Conservation (phyloP, 73 alveolate species). For the Paramecium tetraurelia region DNA sequence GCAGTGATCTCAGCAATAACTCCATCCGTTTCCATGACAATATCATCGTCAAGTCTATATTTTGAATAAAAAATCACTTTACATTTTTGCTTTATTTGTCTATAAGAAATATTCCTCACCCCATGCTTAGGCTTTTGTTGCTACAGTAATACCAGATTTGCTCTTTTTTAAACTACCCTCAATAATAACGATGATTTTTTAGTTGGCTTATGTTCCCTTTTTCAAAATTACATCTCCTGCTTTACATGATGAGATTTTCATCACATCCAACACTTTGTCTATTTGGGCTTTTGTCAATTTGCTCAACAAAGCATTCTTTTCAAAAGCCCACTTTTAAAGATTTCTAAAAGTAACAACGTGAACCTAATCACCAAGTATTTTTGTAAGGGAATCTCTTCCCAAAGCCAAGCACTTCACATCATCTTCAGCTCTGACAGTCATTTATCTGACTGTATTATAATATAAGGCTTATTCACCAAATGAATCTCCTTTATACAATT, state of each 20-base stretch:
- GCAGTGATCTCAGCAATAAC: conserved; percentile 61
- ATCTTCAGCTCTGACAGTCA: conserved; percentile 59
- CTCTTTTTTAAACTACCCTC: conserved; percentile 56
- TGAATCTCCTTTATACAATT: conserved; percentile 39
- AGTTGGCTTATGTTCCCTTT: conserved; percentile 59
- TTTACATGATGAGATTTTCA: conserved; percentile 54
- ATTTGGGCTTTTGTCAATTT: conserved; percentile 52
- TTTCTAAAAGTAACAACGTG: conserved; percentile 62
- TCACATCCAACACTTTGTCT: conserved; percentile 59
- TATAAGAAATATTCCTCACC: conserved; percentile 58
- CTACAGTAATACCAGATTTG: conserved; percentile 56
- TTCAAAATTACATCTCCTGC: conserved; percentile 63
- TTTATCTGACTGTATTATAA: conserved; percentile 30
- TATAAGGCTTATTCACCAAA: conserved; percentile 59
- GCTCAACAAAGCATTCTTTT: conserved; percentile 32
- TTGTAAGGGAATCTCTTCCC: conserved; percentile 63
- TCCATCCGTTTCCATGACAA: conserved; percentile 63
- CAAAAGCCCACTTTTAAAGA: conserved; percentile 61
- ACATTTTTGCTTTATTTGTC: conserved; percentile 45
- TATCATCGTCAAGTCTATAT: conserved; percentile 57
- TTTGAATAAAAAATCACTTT: background rate
- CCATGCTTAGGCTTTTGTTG: conserved; percentile 61
- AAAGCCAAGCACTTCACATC: conserved; percentile 62
- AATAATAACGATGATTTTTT: conserved; percentile 54
- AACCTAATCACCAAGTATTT: conserved; percentile 60